Evolutionary conservation across 371 early-diverging fungal species (phyloP).

Genomic region (Funneliformis caledonium): DNA sequence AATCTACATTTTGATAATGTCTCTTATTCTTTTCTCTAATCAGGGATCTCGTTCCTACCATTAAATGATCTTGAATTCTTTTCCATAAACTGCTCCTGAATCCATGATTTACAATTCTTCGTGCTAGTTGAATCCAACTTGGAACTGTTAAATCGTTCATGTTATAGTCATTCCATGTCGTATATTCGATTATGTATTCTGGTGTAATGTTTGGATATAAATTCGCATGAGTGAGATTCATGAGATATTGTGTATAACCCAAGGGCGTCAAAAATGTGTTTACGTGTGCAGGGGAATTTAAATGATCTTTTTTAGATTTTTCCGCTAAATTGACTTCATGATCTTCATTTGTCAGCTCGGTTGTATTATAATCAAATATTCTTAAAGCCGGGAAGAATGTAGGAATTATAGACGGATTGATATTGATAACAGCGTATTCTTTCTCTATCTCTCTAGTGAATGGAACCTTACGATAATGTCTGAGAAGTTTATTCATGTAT

Average conservation of each 20-base stretch:
- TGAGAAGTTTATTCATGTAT: constrained; percentile 43
- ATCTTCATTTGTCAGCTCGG: constrained; percentile 12
- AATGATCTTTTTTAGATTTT: neutral
- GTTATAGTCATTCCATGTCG: constrained; percentile 62
- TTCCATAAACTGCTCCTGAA: constrained; percentile 21
- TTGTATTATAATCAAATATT: constrained; percentile 62
- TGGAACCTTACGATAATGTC: constrained; percentile 45
- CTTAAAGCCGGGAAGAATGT: constrained; percentile 74
- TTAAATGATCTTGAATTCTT: constrained; percentile 25
- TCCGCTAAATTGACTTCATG: neutral
- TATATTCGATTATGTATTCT: constrained; percentile 63
- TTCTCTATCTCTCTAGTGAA: constrained; percentile 39
- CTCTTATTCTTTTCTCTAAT: neutral
- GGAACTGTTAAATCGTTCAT: constrained; percentile 62
- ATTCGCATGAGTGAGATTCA: constrained; percentile 54
- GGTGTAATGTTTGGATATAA: constrained; percentile 34
- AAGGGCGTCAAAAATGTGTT: constrained; percentile 53
- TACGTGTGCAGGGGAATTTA: constrained; percentile 43
- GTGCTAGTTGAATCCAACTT: constrained; percentile 56
- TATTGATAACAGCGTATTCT: constrained; percentile 54
- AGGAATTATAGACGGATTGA: constrained; percentile 77
- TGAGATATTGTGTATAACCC: constrained; percentile 64
- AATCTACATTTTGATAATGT: neutral
- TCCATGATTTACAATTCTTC: constrained; percentile 44
- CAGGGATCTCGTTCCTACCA: constrained; percentile 24